Evolutionary conservation across 2,329 filamentous ascomycete genomes (phyloP), one percentile per base, ranked within the genome.

Genomic region (Trichoderma sp.): DNA sequence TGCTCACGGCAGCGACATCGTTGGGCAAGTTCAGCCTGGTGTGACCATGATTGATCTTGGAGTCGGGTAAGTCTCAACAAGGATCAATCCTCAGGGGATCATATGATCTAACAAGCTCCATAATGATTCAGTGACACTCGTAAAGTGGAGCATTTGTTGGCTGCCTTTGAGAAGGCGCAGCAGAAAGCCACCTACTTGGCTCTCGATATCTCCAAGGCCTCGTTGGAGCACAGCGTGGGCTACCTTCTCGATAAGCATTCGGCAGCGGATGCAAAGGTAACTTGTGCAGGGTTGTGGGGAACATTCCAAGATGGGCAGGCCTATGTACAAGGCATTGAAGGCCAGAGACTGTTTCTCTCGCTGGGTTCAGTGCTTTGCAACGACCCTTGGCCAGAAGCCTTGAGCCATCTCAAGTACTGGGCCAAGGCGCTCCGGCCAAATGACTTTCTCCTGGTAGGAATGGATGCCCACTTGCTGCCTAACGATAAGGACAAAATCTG

Each of bases 321-420:
- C 4, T 81, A 79, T 68, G 77, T 81, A 43, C 72, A 77, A 51
- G 71, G 74, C 8, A 78, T 82, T 34, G 63, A 74, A n/a, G 74
- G 77, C 2, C 80, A 78, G 2, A 77, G 81, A 15, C 73, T 83
- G n/a, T 82, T 83, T 68, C 77, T 83, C 8, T 84, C 82, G 0
- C 77, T 84, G 3, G 82, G 82, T 3, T 84, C 82, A 8, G 82
- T 84, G 4, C 77, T 84, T 21, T 84, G 82, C 75, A 84, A 84
- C 64, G 82, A 84, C 74, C 76, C 78, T 9, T 83, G 81, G 80
- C 73, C 75, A 3, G 76, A 77, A 32, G 82, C 82, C 2, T 71
- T 83, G 32, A 70, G 73, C 4, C 78, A 82, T 56, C 76, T 84
- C 30, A 79, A 79, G 72, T 76, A 74, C 57, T 84, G 82, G 82